Evolutionary conservation across 257 asterid genomes (phyloP).

Genomic region (Solanum habrochaites): DNA sequence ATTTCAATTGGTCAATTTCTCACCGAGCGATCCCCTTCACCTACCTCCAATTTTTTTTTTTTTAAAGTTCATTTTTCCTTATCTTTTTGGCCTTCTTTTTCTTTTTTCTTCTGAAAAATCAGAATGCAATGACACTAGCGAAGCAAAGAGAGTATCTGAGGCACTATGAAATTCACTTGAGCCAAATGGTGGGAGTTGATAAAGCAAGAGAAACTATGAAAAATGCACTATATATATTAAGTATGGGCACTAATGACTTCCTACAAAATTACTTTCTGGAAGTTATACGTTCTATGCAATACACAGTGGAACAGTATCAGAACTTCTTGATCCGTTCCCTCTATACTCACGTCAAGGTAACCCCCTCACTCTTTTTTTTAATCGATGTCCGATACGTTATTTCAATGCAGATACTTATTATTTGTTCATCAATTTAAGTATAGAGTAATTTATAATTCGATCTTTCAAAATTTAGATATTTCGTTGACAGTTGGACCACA

Average conservation of each 20-base stretch:
- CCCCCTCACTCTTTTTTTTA: neutral
- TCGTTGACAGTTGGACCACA: neutral
- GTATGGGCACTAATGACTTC: conserved; percentile 48
- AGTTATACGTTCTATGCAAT: conserved; percentile 26
- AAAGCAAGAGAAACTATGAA: conserved; percentile 11
- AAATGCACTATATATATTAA: conserved; percentile 26
- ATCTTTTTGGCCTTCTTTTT: neutral
- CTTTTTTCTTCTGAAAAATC: neutral
- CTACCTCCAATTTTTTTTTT: neutral
- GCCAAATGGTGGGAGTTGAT: conserved; percentile 23
- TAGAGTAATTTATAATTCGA: neutral
- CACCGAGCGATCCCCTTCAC: neutral
- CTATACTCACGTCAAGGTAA: conserved; percentile 30
- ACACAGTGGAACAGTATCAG: conserved; percentile 22
- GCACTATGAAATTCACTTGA: conserved; percentile 31
- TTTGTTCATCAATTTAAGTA: neutral
- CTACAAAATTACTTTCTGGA: conserved; percentile 30
- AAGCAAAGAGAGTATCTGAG: conserved; percentile 33
- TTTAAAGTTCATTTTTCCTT: too few species aligned
- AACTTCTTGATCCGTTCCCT: conserved; percentile 27
- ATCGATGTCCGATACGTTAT: neutral
- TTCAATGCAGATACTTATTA: neutral
- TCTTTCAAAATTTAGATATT: neutral
- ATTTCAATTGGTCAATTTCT: neutral
- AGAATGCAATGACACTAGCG: conserved; percentile 32